Conservation (phyloP, 2,329 filamentous ascomycete genomes). For the Periconia digitata region DNA sequence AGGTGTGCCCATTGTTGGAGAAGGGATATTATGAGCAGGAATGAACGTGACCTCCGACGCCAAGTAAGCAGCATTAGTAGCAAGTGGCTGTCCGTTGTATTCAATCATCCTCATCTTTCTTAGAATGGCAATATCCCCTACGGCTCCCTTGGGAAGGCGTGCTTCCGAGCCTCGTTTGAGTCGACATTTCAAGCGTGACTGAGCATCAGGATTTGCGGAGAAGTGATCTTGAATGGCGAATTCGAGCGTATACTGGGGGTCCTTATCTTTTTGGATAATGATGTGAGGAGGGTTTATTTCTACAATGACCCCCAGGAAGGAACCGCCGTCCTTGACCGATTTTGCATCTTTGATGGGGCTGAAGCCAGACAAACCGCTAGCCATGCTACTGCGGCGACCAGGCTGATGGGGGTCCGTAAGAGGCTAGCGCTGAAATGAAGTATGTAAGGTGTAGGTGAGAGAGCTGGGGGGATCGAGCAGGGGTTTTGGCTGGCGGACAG, state of each 20-base stretch:
- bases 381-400: not conserved
- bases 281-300: constrained; percentile 45
- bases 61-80: not conserved
- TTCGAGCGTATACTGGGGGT: constrained; percentile 23
- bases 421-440: not conserved
- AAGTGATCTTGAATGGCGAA: constrained; percentile 46
- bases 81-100: not conserved
- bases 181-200: not conserved
- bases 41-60: not conserved
- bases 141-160: not conserved
- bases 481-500: too few relatives aligned
- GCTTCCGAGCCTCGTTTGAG: not conserved
- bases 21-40: not conserved
- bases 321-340: not conserved
- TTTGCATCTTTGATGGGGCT: not conserved
- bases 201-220: not conserved
- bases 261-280: not conserved
- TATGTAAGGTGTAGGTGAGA: not conserved
- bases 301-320: not conserved
- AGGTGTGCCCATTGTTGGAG: not conserved
- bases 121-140: not conserved
- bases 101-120: not conserved
- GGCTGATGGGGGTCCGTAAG: not conserved
- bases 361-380: not conserved
- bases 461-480: too few relatives aligned